Evolutionary conservation across 1,284 basidiomycete genomes (phyloP).

Genomic region (Takashimella koratensis): DNA sequence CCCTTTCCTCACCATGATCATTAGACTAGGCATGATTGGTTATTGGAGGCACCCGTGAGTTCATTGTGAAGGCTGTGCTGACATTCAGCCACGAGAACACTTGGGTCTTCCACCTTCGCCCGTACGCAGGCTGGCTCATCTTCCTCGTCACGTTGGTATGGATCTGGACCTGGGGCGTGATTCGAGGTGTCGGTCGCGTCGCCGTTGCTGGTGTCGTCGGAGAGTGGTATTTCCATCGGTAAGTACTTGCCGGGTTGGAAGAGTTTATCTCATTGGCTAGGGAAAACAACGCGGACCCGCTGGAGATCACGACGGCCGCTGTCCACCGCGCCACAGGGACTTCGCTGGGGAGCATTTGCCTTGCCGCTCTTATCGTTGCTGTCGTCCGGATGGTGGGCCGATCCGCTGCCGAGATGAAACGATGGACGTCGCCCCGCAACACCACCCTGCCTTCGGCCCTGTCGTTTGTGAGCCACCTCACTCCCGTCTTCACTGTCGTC

Average conservation of each 20-base stretch:
- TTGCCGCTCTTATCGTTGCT: constrained; percentile 73
- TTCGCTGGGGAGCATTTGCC: constrained; percentile 71
- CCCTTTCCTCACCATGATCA: constrained; percentile 79
- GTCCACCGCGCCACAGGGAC: constrained; percentile 73
- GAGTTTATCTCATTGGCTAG: constrained; percentile 5
- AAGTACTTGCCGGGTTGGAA: constrained; percentile 32
- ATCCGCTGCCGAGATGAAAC: constrained; percentile 35
- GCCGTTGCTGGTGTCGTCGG: constrained; percentile 79
- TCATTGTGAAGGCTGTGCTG: background rate
- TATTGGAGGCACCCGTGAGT: constrained; percentile 54
- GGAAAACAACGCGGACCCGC: constrained; percentile 53
- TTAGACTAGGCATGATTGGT: constrained; percentile 72
- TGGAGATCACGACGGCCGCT: constrained; percentile 66
- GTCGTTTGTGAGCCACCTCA: constrained; percentile 49
- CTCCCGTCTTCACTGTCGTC: constrained; percentile 48
- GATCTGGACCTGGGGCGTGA: constrained; percentile 88
- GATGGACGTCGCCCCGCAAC: constrained; percentile 33
- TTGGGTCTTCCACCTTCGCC: constrained; percentile 67
- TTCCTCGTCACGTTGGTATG: constrained; percentile 64
- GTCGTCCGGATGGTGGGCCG: constrained; percentile 54
- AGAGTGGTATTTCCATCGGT: constrained; percentile 88
- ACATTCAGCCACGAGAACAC: constrained; percentile 37
- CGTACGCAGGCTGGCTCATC: constrained; percentile 82
- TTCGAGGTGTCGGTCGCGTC: constrained; percentile 73
- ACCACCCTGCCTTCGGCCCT: constrained; percentile 42